Evolutionary conservation across 345 rosid species (phyloP).

Genomic region (Arabidopsis arenosa): DNA sequence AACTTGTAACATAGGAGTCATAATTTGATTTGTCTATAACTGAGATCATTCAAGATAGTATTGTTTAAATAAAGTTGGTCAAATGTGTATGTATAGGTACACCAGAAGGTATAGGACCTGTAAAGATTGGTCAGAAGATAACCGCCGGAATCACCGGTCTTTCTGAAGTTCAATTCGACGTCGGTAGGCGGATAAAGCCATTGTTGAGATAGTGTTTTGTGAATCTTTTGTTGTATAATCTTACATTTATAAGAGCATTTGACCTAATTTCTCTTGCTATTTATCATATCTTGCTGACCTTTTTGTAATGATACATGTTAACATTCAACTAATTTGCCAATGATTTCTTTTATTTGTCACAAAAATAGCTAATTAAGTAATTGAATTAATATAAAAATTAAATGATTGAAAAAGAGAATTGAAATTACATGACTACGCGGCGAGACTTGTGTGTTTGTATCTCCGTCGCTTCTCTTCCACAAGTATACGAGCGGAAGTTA

Average conservation of each 20-base stretch:
- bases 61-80: background rate
- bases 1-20: too few species aligned
- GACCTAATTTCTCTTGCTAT: background rate
- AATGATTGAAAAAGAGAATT: background rate
- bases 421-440: background rate
- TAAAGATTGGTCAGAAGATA: conserved; percentile 71
- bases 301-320: background rate
- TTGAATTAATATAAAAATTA: background rate
- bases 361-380: background rate
- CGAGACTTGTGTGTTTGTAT: background rate
- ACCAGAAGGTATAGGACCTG: conserved; percentile 85
- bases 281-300: too few species aligned
- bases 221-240: background rate
- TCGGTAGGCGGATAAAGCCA: conserved; percentile 55
- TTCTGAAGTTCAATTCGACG: conserved; percentile 59
- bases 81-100: conserved; percentile 61
- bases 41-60: background rate
- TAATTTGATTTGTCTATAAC: background rate
- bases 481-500: background rate
- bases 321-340: too few species aligned
- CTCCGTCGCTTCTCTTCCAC: conserved; percentile 17
- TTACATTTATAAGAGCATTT: background rate
- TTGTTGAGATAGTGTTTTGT: conserved; percentile 37
- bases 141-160: conserved; percentile 82
- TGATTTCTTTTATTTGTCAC: too few species aligned